These are phyloP conservation scores for Phalaenopsis hybrid DNA, from an alignment of 116 monocot species.

Conservation along the genomic window DNA sequence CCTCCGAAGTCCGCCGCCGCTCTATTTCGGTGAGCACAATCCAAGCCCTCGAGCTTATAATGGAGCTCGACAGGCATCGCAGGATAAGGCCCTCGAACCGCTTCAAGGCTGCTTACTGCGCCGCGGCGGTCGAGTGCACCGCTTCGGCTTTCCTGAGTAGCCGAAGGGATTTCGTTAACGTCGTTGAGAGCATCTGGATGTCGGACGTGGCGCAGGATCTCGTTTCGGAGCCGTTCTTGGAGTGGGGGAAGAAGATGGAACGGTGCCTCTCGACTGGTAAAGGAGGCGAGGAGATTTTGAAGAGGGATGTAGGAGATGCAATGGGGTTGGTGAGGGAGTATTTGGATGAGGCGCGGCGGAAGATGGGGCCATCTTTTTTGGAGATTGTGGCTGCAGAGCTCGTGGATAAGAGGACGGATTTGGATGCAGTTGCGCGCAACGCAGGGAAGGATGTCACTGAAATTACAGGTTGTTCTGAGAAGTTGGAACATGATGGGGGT, in stretches of 20 bases:
- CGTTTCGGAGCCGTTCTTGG: slow-evolving; percentile 18
- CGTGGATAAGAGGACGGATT: not conserved
- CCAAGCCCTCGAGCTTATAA: slow-evolving; percentile 41
- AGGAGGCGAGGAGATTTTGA: slow-evolving; percentile 12
- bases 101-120: slow-evolving; percentile 37
- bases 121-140: slow-evolving; percentile 33
- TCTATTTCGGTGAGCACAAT: slow-evolving; percentile 22
- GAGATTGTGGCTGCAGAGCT: slow-evolving; percentile 19
- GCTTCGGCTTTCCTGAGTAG: slow-evolving; percentile 7
- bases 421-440: not conserved
- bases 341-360: slow-evolving; percentile 19
- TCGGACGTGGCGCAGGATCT: slow-evolving; percentile 24
- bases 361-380: slow-evolving; percentile 40
- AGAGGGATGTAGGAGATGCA: slow-evolving; percentile 15
- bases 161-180: slow-evolving; percentile 17
- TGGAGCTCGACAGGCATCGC: slow-evolving; percentile 19
- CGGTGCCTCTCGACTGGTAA: slow-evolving; percentile 15
- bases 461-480: not conserved
- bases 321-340: slow-evolving; percentile 22
- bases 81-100: not conserved
- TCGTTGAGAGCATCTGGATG: slow-evolving; percentile 31
- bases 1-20: slow-evolving; percentile 20
- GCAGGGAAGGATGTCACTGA: not conserved
- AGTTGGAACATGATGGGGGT: not conserved
- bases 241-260: slow-evolving; percentile 32